Percentiles rank a stretch among this genome's conserved stretches.
Conservation (phyloP, 2,329 filamentous ascomycete genomes). For the Bretziella fagacearum region DNA sequence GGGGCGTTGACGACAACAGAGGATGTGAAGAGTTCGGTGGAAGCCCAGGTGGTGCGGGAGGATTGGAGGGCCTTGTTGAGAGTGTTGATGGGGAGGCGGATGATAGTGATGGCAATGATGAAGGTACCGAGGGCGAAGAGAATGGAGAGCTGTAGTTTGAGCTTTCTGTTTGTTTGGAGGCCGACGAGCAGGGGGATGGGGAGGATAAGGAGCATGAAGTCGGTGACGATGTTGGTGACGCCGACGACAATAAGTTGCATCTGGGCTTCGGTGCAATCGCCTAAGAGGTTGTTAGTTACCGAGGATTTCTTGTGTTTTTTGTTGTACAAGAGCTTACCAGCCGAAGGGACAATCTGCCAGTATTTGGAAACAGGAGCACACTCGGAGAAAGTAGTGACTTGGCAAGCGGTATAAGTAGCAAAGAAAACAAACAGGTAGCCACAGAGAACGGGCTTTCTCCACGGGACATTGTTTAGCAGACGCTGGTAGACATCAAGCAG, state of each 20-base stretch:
- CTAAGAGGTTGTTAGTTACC: constrained; percentile 13
- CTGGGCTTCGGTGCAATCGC: constrained; percentile 20
- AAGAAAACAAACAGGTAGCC: constrained; percentile 19
- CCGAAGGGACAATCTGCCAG: constrained; percentile 34
- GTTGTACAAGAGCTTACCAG: constrained; percentile 18
- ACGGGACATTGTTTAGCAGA: constrained; percentile 17
- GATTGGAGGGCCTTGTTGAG: constrained; percentile 22
- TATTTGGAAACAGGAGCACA: constrained; percentile 34
- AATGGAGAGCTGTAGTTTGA: constrained; percentile 21
- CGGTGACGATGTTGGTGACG: constrained; percentile 19
- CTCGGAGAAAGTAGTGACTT: constrained; percentile 22
- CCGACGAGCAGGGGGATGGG: constrained; percentile 13
- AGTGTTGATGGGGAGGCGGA: constrained; percentile 24
- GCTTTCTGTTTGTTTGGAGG: constrained; percentile 19
- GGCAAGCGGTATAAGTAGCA: constrained; percentile 20
- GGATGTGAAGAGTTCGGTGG: constrained; percentile 22
- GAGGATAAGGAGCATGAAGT: constrained; percentile 12
- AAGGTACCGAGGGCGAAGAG: constrained; percentile 25
- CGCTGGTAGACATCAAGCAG: constrained; percentile 19
- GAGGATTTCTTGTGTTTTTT: too few species aligned
- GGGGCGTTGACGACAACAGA: constrained; percentile 25
- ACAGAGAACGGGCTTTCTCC: constrained; percentile 18
- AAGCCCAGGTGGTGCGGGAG: constrained; percentile 24
- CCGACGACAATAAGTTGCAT: constrained; percentile 22
- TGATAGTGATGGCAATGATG: constrained; percentile 25